Base-by-base conservation (phyloP, 495 filamentous ascomycete genomes). In the Trichocladium uniseriatum region DNA sequence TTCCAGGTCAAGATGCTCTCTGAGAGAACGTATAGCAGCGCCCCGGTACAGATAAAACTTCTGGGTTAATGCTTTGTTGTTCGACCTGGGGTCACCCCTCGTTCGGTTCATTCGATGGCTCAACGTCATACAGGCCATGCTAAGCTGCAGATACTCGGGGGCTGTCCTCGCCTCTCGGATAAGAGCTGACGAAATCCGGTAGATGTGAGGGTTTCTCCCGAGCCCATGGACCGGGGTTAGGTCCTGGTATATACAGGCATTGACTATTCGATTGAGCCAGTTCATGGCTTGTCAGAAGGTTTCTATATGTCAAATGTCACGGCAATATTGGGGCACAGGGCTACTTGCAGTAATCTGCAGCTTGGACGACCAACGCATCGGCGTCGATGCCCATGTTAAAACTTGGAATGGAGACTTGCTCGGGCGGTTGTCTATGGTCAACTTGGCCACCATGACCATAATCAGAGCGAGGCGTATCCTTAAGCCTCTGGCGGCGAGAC, bases 31-130 rank as follows among this genome's bases (percentile, higher is more conserved):
- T 36, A 68, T 54, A 11, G 61, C 51, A 14, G 53, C 38, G 19
- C 65, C 67, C 21, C 67, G 60, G 49, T 66, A 63, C 14, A 18
- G 45, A 49, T 61, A 64, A 31, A 68, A 67, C 21, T 40, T 52
- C 40, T 53, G 50, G 5, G 38, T 24, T n/a, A 67, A 36, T n/a
- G n/a, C n/a, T n/a, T n/a, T n/a, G n/a, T n/a, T n/a, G n/a, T n/a
- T n/a, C n/a, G n/a, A n/a, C n/a, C n/a, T n/a, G 14, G 39, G 13
- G 10, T 22, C 35, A 13, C 37, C 36, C 21, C 57, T 49, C 5
- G 27, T 52, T n/a, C 51, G 59, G 43, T 66, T 68, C 14, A 68
- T 60, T 31, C 58, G 54, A 42, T 69, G 67, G 42, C 55, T 61
- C 13, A 68, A 36, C 5, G 57, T 56, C 56, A 69, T 59, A 42